A percentile compares a stretch with the other conserved stretches of the same genome.
These are phyloP conservation scores for Penicillium thymicola DNA, from an alignment of 2,329 filamentous ascomycete species.

Conservation along the genomic window DNA sequence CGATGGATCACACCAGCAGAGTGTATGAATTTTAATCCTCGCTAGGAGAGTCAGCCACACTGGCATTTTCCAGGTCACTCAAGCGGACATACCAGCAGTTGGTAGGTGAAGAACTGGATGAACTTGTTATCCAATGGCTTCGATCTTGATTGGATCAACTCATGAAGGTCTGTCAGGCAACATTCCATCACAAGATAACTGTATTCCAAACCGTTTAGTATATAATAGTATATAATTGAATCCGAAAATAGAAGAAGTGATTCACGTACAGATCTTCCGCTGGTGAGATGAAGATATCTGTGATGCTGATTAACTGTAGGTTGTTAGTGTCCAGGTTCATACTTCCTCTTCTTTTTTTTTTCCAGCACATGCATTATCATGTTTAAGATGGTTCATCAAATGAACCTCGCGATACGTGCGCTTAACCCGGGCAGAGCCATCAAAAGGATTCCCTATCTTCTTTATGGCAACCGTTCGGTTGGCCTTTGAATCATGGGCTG, in stretches of 20 bases:
- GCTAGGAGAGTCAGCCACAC: slow-evolving; percentile 50
- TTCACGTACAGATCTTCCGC: slow-evolving; percentile 4
- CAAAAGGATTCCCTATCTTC: slow-evolving; percentile 3
- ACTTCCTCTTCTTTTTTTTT: background rate
- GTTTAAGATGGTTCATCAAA: slow-evolving; percentile 3
- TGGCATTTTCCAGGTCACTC: too few species aligned
- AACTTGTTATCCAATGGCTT: slow-evolving; percentile 1
- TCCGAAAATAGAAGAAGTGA: too few species aligned
- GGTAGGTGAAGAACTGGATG: slow-evolving; percentile 8
- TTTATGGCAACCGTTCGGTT: slow-evolving; percentile 5
- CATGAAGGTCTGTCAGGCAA: slow-evolving; percentile 7
- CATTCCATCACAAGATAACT: slow-evolving; percentile 9
- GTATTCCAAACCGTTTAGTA: background rate
- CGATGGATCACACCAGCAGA: slow-evolving; percentile 88
- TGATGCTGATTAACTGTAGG: slow-evolving; percentile 4
- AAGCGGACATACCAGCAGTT: background rate
- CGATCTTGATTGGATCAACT: background rate
- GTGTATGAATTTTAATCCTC: slow-evolving; percentile 96
- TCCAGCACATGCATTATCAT: slow-evolving; percentile 7
- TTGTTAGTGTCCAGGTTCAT: background rate
- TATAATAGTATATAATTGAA: too few species aligned
- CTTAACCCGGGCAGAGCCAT: background rate
- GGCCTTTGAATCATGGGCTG: background rate
- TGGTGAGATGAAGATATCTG: slow-evolving; percentile 8
- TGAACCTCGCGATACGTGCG: slow-evolving; percentile 10